Base-by-base conservation (phyloP, 75 land plant species). In the Adiantum capillusveneris region DNA sequence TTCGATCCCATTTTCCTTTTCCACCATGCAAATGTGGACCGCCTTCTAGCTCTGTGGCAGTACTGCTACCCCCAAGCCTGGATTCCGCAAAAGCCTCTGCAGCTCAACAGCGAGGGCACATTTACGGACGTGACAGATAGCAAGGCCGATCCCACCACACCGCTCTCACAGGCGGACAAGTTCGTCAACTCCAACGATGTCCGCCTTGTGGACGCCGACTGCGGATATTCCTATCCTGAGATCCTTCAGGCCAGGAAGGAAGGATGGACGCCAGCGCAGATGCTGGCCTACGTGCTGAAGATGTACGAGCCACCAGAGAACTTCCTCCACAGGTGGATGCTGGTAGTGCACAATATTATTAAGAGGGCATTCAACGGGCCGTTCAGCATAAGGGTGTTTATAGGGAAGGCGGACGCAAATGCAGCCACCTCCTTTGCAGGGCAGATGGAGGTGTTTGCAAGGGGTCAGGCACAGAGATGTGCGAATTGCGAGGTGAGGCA, bases 11-110 rank as follows among this genome's bases (percentile, higher is more conserved):
- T 63, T 31, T 63, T 63, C 57, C 50, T 49, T 57, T 24, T 46
- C 41, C 65, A 63, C 65, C 65, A 63, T 56, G 2, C 22, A 20
- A 63, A 63, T 56, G 22, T 63, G 29, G 65, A 63, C 37, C 55
- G 65, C 29, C 55, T 53, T 6, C 6, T 24, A 6, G 55, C 55
- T 13, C 55, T 53, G 28, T 53, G 55, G 55, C 55, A 53, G 55
- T 53, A 53, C 28, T 53, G 55, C 55, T 53, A 53, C 28, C 55
- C 55, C 25, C 2, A 53, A 25, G 25, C 55, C 29, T 53, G 55
- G 55, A 22, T 53, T 24, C 55, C 55, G 28, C 2, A 2, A 25
- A 14, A 18, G 55, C 6, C 55, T n/a, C 17, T 46, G 22, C 50
- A 46, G 50, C 50, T 46, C 6, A 46, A 46, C 50, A n/a, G 14